Percentiles rank a stretch among this genome's conserved stretches.
These are phyloP conservation scores for Moniliella sp. DNA, from an alignment of 1,284 basidiomycete species.

Conservation along the genomic window DNA sequence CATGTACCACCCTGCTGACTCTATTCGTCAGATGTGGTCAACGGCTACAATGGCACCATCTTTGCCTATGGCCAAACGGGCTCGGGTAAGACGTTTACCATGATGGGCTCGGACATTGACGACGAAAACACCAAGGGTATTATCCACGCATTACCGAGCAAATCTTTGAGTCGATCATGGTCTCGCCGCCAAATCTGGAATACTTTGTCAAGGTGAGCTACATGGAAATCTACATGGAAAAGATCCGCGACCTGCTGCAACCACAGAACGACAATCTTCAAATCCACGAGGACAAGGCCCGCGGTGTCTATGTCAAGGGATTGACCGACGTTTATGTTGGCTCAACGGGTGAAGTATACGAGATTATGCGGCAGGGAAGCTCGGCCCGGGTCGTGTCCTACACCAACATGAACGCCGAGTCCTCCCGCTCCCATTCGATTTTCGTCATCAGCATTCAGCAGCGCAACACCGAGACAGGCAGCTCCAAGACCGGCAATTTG, in stretches of 20 bases:
- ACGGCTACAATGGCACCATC: conserved; percentile 72
- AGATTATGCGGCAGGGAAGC: conserved; percentile 93
- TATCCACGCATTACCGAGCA: conserved; percentile 97
- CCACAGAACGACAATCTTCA: conserved; percentile 96
- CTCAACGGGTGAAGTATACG: conserved; percentile 56
- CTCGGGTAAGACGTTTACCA: conserved; percentile 39
- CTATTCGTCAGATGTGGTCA: conserved; percentile 60
- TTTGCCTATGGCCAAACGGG: conserved; percentile 97
- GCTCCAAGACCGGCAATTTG: conserved; percentile 83
- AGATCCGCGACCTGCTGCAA: conserved; percentile 78
- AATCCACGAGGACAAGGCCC: conserved; percentile 90
- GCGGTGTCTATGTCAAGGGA: conserved; percentile 93
- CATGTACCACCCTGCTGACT: background rate
- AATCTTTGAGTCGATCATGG: conserved; percentile 89
- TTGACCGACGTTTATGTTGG: conserved; percentile 95
- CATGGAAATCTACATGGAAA: conserved; percentile 98
- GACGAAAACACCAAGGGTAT: conserved; percentile 56
- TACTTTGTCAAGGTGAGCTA: conserved; percentile 99
- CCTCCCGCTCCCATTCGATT: conserved; percentile 94
- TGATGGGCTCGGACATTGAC: conserved; percentile 74
- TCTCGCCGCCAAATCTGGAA: conserved; percentile 80
- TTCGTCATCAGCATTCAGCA: conserved; percentile 94
- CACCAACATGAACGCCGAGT: conserved; percentile 97
- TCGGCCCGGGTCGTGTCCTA: conserved; percentile 73
- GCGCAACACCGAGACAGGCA: conserved; percentile 77